Base-by-base conservation (phyloP, 345 rosid species). In the Brassica cretica region DNA sequence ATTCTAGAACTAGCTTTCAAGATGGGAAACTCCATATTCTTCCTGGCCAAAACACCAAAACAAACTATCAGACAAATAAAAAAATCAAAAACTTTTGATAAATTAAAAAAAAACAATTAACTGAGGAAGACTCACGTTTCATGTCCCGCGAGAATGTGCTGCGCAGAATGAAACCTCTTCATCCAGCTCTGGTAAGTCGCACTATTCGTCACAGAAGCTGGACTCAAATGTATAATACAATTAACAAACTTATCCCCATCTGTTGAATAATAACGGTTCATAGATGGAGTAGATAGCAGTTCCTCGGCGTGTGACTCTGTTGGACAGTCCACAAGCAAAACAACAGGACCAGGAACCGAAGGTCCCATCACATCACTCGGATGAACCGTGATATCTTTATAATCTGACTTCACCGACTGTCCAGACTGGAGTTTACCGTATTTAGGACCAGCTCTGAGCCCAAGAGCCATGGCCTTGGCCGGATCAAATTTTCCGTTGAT, bases 351-450 rank as follows among this genome's bases (percentile, higher is more conserved):
- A 55, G 94, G 93, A 79, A 89, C 73, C 44, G 97, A 85, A 76
- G 99, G 97, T 59, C 84, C 99, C 99, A 95, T 91, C 41, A 95
- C 99, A 80, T 95, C 99, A 80, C 93, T 80, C 30, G 99, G 99
- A 84, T 93, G 90, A 83, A 95, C 94, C 33, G 70, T 87, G 78
- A 87, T 87, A 81, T 90, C 84, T 75, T 76, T 82, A 71, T 33
- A 70, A 71, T 91, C 96, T 29, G 99, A 95, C 86, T 86, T 85
- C 78, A 95, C 98, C 29, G 97, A 89, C 60, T 86, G 89, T 56
- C 99, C 98, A 35, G 84, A 87, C 73, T 93, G 98, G 82, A 95
- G 87, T 76, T 86, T 88, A 37, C 92, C 73, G 65, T 88, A 95
- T 71, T 89, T 92, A 9, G 92, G 98, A 83, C 99, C 98, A 62